Conservation (phyloP, 179 eudicot genomes). For the Gypsophila paniculata region DNA sequence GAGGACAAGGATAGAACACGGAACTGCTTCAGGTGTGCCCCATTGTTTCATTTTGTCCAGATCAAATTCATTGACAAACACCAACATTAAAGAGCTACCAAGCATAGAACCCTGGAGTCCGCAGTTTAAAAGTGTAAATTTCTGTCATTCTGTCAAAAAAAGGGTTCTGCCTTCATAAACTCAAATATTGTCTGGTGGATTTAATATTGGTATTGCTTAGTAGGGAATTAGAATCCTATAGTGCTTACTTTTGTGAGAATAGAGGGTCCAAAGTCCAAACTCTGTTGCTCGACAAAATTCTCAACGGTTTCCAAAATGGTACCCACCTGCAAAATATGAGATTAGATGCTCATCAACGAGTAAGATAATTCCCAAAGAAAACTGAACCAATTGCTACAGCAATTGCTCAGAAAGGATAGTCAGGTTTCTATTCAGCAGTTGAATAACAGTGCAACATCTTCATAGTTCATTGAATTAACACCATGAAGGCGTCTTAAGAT, state of each 20-base stretch:
- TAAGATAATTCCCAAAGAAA: not conserved
- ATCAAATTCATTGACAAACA: not conserved
- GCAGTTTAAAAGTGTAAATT: too few relatives aligned
- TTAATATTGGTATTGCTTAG: not conserved
- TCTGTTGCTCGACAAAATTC: constrained; percentile 63
- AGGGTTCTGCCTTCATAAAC: not conserved
- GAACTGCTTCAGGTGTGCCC: too few relatives aligned
- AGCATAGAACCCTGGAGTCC: not conserved
- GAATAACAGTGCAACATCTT: not conserved
- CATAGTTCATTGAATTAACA: not conserved
- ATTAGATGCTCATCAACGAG: constrained; percentile 6
- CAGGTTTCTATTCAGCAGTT: not conserved
- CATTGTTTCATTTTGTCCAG: too few relatives aligned
- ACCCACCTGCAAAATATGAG: constrained; percentile 44
- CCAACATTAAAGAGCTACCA: not conserved
- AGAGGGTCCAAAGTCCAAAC: constrained; percentile 57
- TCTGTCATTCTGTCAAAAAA: too few relatives aligned
- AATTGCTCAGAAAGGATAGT: not conserved
- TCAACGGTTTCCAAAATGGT: constrained; percentile 56
- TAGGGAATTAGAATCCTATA: constrained; percentile 2
- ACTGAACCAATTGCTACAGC: not conserved
- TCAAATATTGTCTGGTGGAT: not conserved
- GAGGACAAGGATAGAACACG: too few relatives aligned
- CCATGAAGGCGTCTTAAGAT: not conserved
- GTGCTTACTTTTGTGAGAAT: constrained; percentile 50